These are phyloP conservation scores for Chlorella vulgaris DNA, from an alignment of 139 green algal genomes.

Conservation along the genomic window DNA sequence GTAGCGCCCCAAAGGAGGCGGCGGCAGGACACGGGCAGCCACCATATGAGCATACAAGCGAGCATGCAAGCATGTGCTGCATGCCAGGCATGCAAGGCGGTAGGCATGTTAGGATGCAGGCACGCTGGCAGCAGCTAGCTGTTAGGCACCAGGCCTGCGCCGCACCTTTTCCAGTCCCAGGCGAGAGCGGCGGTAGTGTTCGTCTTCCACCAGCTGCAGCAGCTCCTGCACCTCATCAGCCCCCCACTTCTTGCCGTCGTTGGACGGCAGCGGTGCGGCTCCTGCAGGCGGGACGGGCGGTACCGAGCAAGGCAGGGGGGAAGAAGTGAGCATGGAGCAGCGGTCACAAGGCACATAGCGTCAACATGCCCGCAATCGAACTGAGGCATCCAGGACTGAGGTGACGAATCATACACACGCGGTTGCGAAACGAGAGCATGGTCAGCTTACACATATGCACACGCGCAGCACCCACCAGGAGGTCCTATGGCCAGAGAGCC, in stretches of 20 bases:
- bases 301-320: neutral
- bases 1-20: no score
- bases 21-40: no score
- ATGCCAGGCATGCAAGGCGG: no score
- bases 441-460: neutral
- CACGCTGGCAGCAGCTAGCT: no score
- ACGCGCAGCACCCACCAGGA: constrained; percentile 5
- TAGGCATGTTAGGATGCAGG: no score
- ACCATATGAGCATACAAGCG: no score
- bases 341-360: neutral
- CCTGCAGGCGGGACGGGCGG: neutral
- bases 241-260: constrained; percentile 55
- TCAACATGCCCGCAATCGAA: no score
- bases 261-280: constrained; percentile 26
- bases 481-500: constrained; percentile 11
- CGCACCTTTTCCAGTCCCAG: constrained; percentile 48
- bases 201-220: constrained; percentile 44
- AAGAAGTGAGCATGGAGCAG: neutral
- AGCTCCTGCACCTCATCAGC: constrained; percentile 46
- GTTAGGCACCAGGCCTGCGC: no score
- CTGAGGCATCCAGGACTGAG: no score
- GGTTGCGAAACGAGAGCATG: neutral
- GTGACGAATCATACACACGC: no score
- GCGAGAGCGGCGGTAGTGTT: constrained; percentile 28
- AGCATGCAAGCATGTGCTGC: no score